These are phyloP conservation scores for Pythium angustatum DNA, from an alignment of 352 stramenopile species.

Conservation along the genomic window DNA sequence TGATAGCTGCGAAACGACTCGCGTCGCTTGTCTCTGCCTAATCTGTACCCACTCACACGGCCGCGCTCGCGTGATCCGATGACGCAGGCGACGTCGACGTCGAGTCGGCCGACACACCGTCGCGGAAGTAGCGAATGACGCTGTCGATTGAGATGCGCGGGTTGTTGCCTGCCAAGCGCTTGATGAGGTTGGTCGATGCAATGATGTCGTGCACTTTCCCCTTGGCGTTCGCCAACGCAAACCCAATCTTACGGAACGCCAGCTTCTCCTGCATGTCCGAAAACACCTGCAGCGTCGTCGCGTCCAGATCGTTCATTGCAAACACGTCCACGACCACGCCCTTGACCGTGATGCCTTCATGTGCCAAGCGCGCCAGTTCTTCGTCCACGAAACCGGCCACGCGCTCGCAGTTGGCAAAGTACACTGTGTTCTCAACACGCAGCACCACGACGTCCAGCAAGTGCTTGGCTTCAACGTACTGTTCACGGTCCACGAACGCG, in stretches of 20 bases:
- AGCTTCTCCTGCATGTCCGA: conserved; percentile 61
- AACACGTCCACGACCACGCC: conserved; percentile 50
- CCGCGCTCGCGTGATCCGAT: too few relatives aligned
- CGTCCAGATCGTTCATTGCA: conserved; percentile 60
- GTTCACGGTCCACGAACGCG: conserved; percentile 27
- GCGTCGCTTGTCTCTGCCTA: too few relatives aligned
- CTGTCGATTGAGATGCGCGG: conserved; percentile 39
- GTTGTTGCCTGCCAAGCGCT: conserved; percentile 28
- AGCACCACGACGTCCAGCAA: too few relatives aligned
- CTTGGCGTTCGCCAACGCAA: conserved; percentile 50
- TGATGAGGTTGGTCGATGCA: conserved; percentile 42
- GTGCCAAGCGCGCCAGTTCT: conserved; percentile 36
- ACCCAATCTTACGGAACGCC: conserved; percentile 36
- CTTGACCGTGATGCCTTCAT: conserved; percentile 30
- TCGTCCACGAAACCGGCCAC: conserved; percentile 43
- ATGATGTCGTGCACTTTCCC: conserved; percentile 40
- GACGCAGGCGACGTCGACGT: neutral
- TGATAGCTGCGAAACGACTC: too few relatives aligned
- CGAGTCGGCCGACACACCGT: neutral
- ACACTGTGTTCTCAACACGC: conserved; percentile 54
- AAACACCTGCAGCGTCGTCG: conserved; percentile 60
- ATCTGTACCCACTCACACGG: too few relatives aligned
- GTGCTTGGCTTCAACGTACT: too few relatives aligned
- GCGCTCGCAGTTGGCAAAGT: conserved; percentile 70
- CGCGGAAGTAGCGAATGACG: neutral